Evolutionary conservation across 345 rosid species (phyloP).

Genomic region (Sisymbrium altissimum): DNA sequence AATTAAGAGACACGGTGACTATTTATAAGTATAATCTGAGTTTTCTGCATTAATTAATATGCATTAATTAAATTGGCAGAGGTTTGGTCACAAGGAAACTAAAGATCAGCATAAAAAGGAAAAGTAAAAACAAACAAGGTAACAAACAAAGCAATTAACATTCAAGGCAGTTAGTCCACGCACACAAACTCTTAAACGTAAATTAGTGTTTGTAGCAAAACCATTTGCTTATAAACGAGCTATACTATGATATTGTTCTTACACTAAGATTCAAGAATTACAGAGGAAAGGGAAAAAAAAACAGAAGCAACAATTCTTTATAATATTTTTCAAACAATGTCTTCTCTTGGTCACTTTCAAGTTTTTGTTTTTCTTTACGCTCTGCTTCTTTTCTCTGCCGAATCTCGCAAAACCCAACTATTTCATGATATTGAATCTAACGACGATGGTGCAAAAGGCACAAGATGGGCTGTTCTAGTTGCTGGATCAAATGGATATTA

Average conservation of each 20-base stretch:
- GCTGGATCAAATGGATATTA: constrained; percentile 53
- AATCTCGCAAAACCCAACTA: not conserved
- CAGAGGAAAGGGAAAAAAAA: not conserved
- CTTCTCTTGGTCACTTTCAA: constrained; percentile 19
- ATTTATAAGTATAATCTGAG: too few species aligned
- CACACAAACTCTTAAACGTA: too few species aligned
- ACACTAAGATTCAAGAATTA: constrained; percentile 8
- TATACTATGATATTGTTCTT: not conserved
- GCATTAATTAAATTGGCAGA: too few species aligned
- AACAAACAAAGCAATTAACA: too few species aligned
- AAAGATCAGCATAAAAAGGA: too few species aligned
- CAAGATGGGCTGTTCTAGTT: constrained; percentile 57
- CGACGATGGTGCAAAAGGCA: constrained; percentile 28
- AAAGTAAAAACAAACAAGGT: too few species aligned
- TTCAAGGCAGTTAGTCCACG: too few species aligned
- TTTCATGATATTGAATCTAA: not conserved
- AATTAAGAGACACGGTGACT: too few species aligned
- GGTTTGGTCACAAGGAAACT: too few species aligned
- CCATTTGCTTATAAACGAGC: constrained; percentile 7
- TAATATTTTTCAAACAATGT: constrained; percentile 17
- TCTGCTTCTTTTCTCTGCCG: constrained; percentile 16
- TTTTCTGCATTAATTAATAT: too few species aligned
- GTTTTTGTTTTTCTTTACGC: constrained; percentile 20
- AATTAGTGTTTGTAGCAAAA: too few species aligned
- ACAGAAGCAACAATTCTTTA: not conserved